Percentiles rank a stretch among this genome's conserved stretches.
Conservation (phyloP, 2,329 filamentous ascomycete species). For the Xylaria sp. region DNA sequence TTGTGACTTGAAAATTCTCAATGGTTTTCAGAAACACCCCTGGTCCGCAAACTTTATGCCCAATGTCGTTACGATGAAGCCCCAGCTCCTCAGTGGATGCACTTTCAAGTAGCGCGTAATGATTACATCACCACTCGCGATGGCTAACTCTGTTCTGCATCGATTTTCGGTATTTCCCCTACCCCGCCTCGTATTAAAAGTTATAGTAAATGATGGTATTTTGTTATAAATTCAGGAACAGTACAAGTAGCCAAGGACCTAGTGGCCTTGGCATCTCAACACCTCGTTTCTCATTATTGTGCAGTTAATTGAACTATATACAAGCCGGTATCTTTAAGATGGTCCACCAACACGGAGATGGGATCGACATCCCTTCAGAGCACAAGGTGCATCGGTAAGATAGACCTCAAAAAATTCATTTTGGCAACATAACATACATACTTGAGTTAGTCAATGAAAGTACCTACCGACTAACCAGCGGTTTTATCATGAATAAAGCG, state of each 20-base stretch:
- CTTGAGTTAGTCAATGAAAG: background rate
- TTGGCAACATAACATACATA: background rate
- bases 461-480: background rate
- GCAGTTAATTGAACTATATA: background rate
- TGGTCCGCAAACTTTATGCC: background rate
- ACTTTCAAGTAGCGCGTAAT: conserved; percentile 10
- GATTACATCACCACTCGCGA: conserved; percentile 44
- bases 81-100: background rate
- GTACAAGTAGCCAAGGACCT: background rate
- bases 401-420: background rate
- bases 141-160: conserved; percentile 29
- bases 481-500: conserved; percentile 49
- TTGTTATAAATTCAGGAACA: background rate
- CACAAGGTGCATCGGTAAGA: conserved; percentile 59
- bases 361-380: conserved; percentile 62
- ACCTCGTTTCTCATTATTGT: background rate
- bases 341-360: conserved; percentile 63
- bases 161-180: conserved; percentile 2
- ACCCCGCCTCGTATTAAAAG: background rate
- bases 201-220: background rate
- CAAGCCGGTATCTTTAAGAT: conserved; percentile 49
- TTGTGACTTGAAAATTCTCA: background rate
- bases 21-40: background rate
- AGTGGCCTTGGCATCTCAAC: background rate
- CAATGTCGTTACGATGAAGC: background rate